Conservation (phyloP, 495 filamentous ascomycete genomes). For the Bombardia bombarda region DNA sequence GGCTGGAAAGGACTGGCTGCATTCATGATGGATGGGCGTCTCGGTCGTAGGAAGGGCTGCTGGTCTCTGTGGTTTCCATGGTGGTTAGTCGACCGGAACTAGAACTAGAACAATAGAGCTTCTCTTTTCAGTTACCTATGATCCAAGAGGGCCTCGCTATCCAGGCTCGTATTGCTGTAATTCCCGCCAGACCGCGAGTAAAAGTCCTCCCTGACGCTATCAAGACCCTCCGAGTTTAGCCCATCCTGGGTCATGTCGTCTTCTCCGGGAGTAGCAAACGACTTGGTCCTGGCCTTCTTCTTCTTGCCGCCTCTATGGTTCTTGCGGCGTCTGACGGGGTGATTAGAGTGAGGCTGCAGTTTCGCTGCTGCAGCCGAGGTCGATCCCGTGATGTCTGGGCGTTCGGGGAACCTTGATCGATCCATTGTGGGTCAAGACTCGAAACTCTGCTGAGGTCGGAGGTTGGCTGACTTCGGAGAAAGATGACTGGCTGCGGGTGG, state of each 20-base stretch:
- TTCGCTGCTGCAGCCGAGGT: too few relatives aligned
- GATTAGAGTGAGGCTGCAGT: too few relatives aligned
- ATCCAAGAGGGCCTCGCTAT: conserved; percentile 72
- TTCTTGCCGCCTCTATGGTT: conserved; percentile 48
- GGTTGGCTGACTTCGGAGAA: too few relatives aligned
- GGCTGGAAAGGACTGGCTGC: conserved; percentile 27
- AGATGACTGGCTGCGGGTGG: too few relatives aligned
- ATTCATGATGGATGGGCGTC: conserved; percentile 47
- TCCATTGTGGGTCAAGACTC: too few relatives aligned
- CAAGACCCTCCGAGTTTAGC: conserved; percentile 26
- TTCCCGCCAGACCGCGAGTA: conserved; percentile 52
- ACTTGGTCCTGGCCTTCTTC: conserved; percentile 56
- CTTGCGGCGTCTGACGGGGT: conserved; percentile 21
- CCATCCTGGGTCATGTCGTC: conserved; percentile 36
- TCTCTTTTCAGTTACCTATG: conserved; percentile 57
- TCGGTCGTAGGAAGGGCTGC: conserved; percentile 55
- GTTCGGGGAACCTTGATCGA: too few relatives aligned
- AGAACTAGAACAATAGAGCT: background rate
- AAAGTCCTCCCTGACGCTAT: conserved; percentile 35
- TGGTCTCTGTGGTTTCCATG: conserved; percentile 48
- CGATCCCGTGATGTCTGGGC: too few relatives aligned
- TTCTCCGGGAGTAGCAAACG: conserved; percentile 47
- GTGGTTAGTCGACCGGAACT: background rate
- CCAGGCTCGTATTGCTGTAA: conserved; percentile 71
- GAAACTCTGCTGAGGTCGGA: too few relatives aligned